Base-by-base conservation (phyloP, 1,284 basidiomycete genomes). In the Puccinia horiana region DNA sequence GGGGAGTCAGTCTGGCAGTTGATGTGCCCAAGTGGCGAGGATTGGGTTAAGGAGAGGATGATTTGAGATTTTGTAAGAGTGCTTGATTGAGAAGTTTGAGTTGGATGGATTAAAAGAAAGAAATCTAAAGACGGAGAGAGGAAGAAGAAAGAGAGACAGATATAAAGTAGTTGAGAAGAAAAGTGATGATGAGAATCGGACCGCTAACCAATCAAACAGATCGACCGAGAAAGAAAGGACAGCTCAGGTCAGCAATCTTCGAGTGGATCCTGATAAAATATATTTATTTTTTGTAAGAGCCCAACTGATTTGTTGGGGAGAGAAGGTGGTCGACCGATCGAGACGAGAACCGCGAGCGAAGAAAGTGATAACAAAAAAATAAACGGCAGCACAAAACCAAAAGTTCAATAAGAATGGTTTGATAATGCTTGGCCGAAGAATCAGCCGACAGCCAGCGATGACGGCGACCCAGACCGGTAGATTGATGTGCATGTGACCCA, bases 171-270 rank as follows among this genome's bases (percentile, higher is more conserved):
- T 18, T 63, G 35, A 67, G 65, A 67, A 67, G 8, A 32, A 67
- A 42, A n/a, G n/a, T 35, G 63, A 40, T 67, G 63, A 42, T 42
- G 63, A 67, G 65, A 42, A 67, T 42, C 35, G 23, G 65, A 67
- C 11, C 65, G 65, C 65, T 44, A 67, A 67, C 65, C 65, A 67
- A 67, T 67, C 40, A 23, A 35, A 65, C 11, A 65, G 35, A 37
- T 65, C 61, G 61, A 11, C 61, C 65, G 65, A 67, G 12, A 61
- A 11, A 12, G n/a, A n/a, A n/a, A 61, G 26, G 65, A 40, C 65
- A 40, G 37, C 65, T 37, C 40, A 26, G n/a, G 40, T 42, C 40
- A 67, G 65, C 65, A 44, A 67, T 67, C 65, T 42, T 26, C 65
- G 40, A 44, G 37, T 14, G 18, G 52, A n/a, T n/a, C n/a, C n/a